A percentile compares a stretch with the other conserved stretches of the same genome.
These are phyloP conservation scores for Sporothrix dimorphospora DNA, from an alignment of 2,329 filamentous ascomycete genomes.

Conservation along the genomic window DNA sequence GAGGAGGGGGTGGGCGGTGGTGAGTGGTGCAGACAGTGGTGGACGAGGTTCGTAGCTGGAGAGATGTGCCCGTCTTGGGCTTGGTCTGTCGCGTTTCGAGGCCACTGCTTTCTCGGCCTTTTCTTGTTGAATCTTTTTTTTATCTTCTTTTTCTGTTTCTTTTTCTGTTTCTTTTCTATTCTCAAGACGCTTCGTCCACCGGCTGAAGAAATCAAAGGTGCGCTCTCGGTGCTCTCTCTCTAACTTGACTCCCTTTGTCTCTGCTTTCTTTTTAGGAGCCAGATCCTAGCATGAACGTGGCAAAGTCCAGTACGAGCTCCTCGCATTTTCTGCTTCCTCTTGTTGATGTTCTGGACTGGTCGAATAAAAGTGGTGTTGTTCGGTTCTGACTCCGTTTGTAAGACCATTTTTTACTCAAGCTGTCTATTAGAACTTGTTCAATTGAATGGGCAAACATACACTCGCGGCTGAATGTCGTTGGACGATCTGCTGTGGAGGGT, in stretches of 20 bases:
- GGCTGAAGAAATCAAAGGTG: background rate
- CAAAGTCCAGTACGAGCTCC: background rate
- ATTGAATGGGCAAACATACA: background rate
- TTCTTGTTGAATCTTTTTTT: background rate
- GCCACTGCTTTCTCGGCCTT: slow-evolving; percentile 3
- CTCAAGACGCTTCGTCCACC: background rate
- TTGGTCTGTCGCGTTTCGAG: slow-evolving; percentile 13
- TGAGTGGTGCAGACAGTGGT: slow-evolving; percentile 3
- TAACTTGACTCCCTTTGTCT: no score
- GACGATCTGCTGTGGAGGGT: slow-evolving; percentile 23
- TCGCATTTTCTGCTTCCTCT: background rate
- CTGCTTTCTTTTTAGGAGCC: background rate
- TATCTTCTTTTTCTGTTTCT: background rate
- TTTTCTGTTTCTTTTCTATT: background rate
- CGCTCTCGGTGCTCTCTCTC: background rate
- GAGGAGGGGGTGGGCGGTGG: background rate
- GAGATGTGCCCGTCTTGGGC: background rate
- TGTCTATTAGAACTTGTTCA: background rate
- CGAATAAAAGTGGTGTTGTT: background rate
- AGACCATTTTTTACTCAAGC: background rate
- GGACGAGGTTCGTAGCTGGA: slow-evolving; percentile 11
- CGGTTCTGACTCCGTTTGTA: background rate
- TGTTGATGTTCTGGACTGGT: slow-evolving; percentile 9
- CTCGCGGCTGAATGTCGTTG: background rate
- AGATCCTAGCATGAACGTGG: slow-evolving; percentile 16